Percentiles rank a stretch among this genome's conserved stretches.
Evolutionary conservation across 1,284 basidiomycete species (phyloP).

Genomic region (Boletus mariae): DNA sequence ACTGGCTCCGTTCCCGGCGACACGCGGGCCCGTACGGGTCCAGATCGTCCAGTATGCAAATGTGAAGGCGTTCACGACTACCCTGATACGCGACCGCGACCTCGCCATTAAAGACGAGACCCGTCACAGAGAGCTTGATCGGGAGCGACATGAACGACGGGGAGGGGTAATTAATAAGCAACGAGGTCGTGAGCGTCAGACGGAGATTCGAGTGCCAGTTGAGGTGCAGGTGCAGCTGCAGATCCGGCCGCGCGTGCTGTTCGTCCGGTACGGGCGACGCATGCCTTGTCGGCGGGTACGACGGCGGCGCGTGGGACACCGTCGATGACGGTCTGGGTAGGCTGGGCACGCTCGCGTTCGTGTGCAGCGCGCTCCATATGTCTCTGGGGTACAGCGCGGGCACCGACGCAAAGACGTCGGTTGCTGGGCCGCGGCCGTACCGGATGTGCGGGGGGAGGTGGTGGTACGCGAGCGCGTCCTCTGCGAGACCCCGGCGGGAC

Average conservation of each 20-base stretch:
- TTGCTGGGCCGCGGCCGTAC: conserved; percentile 53
- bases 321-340: conserved; percentile 17
- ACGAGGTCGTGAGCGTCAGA: conserved; percentile 83
- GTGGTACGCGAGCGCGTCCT: conserved; percentile 60
- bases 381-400: conserved; percentile 44
- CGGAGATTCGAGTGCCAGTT: conserved; percentile 77
- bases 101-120: conserved; percentile 83
- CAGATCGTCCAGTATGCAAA: conserved; percentile 84
- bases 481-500: conserved; percentile 44
- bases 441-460: conserved; percentile 68
- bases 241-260: conserved; percentile 50
- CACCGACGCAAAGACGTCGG: conserved; percentile 55
- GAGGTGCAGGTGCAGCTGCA: conserved; percentile 73
- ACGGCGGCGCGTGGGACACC: conserved; percentile 24
- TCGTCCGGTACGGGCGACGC: conserved; percentile 14
- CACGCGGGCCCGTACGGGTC: conserved; percentile 74
- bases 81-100: conserved; percentile 91
- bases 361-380: conserved; percentile 40
- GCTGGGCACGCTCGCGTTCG: conserved; percentile 31
- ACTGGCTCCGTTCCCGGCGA: conserved; percentile 35
- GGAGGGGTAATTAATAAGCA: conserved; percentile 95
- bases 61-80: conserved; percentile 72
- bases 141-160: conserved; percentile 95
- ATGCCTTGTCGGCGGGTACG: conserved; percentile 16
- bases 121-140: conserved; percentile 86